Percentiles rank a stretch among this genome's conserved stretches.
phyloP scores from a whole-genome alignment of 495 filamentous ascomycete genomes.

The Penicillium simplicissimum region DNA sequence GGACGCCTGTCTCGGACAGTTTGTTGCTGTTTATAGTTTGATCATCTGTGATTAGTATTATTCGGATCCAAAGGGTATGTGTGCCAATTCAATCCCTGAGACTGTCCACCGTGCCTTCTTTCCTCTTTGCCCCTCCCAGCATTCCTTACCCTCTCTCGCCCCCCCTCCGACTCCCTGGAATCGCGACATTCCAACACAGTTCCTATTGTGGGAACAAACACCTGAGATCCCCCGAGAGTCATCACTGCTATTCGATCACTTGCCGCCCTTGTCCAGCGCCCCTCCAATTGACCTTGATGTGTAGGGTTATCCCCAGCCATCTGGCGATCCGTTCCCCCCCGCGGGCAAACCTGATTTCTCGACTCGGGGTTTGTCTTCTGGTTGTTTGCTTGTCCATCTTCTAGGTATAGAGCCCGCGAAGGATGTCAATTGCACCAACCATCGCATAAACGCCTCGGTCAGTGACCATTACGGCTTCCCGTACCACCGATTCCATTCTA shows the following conservation, averaged over 20 bases:
- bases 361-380: conserved; percentile 14
- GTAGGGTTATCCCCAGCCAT: conserved; percentile 32
- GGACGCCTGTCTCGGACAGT: conserved; percentile 20
- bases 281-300: conserved; percentile 32
- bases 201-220: conserved; percentile 1
- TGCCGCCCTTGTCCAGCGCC: conserved; percentile 11
- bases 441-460: conserved; percentile 37
- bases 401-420: conserved; percentile 19
- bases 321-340: conserved; percentile 24
- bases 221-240: conserved; percentile 15
- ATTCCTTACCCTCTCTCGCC: conserved; percentile 31
- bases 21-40: conserved; percentile 34
- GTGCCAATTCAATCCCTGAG: conserved; percentile 7
- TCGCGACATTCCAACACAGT: conserved; percentile 31
- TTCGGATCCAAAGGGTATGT: conserved; percentile 17
- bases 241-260: conserved; percentile 11
- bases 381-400: conserved; percentile 4
- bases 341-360: conserved; percentile 15
- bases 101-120: conserved; percentile 2
- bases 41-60: conserved; percentile 18
- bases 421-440: conserved; percentile 36
- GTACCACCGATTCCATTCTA: not conserved
- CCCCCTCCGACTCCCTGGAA: conserved; percentile 26
- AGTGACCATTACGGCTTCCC: conserved; percentile 32
- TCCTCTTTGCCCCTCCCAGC: conserved; percentile 27